Evolutionary conservation across 495 filamentous ascomycete genomes (phyloP), one percentile per base, ranked within the genome.

Genomic region (Trichoderma virens): DNA sequence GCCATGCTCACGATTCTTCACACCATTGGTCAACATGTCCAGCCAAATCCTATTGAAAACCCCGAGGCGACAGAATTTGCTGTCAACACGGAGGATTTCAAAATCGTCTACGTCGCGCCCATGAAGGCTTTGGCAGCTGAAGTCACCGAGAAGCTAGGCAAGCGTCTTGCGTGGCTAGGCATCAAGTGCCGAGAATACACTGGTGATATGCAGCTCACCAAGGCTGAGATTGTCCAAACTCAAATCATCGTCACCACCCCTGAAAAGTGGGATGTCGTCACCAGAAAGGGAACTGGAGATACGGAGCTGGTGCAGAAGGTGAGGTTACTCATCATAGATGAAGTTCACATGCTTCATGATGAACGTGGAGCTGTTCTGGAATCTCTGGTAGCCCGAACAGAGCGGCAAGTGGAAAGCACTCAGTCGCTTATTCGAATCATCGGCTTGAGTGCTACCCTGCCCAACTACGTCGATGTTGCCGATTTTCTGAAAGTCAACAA

Each of bases 211-310:
- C 95, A 99, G 68, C 80, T 99, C 66, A 96, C 93, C 39, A 99
- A 99, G 77, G 85, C 90, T 2, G 95, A 99, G 76, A 96, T 99
- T 65, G 81, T 93, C 34, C 85, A 90, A 68, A 99, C 94, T 2
- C 95, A 99, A 74, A 93, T 99, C 64, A 97, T 99, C 66, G 95
- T 99, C 18, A 99, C 94, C 0, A 99, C 94, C 11, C 94, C 94
- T 60, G 94, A 99, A 74, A 99, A 99, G 79, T 99, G 94, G 94
- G 94, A 99, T 76, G 93, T 98, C 14, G 89, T 98, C 35, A 99
- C 94, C 11, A 82, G 94, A 51, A 99, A 98, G 74, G 93, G 94
- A 59, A 97, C 91, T 1, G 94, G 94, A 3, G 94, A 99, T 71
- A 98, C 95, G 6, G 95, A 97, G 71, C 83, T 99, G 13, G 94